Evolutionary conservation across 2,329 filamentous ascomycete genomes (phyloP).

Genomic region (Pseudogymnoascus destructans): DNA sequence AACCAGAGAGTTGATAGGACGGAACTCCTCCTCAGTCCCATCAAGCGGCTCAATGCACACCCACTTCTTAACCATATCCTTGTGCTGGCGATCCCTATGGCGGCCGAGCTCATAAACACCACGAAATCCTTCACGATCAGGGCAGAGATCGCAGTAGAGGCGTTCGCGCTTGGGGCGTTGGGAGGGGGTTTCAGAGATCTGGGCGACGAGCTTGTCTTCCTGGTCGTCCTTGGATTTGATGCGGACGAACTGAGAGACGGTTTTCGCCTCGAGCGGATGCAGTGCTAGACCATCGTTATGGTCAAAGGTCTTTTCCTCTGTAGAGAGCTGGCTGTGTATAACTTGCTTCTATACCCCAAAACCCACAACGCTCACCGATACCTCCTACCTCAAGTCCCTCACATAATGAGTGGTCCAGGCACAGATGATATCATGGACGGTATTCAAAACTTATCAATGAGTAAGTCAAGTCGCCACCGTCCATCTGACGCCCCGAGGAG

Average conservation of each 20-base stretch:
- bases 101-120: slow-evolving; percentile 76
- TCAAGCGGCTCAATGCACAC: slow-evolving; percentile 42
- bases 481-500: too few species aligned
- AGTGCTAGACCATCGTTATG: too few species aligned
- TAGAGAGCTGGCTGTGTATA: too few species aligned
- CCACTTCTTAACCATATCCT: slow-evolving; percentile 39
- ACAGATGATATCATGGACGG: too few species aligned
- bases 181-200: slow-evolving; percentile 24
- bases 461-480: too few species aligned
- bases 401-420: too few species aligned
- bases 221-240: slow-evolving; percentile 23
- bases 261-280: too few species aligned
- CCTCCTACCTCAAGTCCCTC: too few species aligned
- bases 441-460: too few species aligned
- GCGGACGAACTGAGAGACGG: slow-evolving; percentile 10
- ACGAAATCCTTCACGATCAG: slow-evolving; percentile 75
- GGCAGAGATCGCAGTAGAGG: slow-evolving; percentile 68
- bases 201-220: slow-evolving; percentile 21
- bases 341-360: too few species aligned
- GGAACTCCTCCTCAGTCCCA: slow-evolving; percentile 32
- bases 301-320: too few species aligned
- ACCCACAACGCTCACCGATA: too few species aligned
- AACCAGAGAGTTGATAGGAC: slow-evolving; percentile 49
- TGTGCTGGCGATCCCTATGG: slow-evolving; percentile 57
- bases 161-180: slow-evolving; percentile 33